A percentile compares a stretch with the other conserved stretches of the same genome.
phyloP scores from a whole-genome alignment of 2,329 filamentous ascomycete genomes.

The Alternaria brassicae region DNA sequence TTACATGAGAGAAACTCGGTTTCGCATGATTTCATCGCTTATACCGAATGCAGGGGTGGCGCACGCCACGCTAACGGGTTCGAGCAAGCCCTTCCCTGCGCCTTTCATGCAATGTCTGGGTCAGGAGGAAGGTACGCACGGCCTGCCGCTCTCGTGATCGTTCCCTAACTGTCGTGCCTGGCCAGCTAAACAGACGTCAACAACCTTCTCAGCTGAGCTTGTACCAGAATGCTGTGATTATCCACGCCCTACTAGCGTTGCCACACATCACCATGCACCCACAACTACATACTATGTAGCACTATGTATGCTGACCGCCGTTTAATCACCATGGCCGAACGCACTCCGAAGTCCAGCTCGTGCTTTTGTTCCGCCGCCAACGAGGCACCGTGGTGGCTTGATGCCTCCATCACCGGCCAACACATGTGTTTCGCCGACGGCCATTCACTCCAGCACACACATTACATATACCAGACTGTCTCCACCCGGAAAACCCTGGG shows the following conservation, averaged over 20 bases:
- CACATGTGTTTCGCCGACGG: conserved; percentile 28
- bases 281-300: too few relatives aligned
- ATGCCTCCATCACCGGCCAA: conserved; percentile 9
- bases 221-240: neutral
- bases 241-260: neutral
- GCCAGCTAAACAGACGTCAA: conserved; percentile 18
- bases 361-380: conserved; percentile 4
- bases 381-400: conserved; percentile 17
- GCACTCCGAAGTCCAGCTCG: neutral
- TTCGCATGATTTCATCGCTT: conserved; percentile 40
- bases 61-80: conserved; percentile 27
- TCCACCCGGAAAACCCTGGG: conserved; percentile 33
- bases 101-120: conserved; percentile 37
- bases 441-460: conserved; percentile 19
- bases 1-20: conserved; percentile 45
- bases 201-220: conserved; percentile 5
- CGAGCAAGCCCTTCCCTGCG: conserved; percentile 29
- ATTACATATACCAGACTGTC: conserved; percentile 22
- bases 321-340: neutral
- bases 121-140: conserved; percentile 43
- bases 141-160: conserved; percentile 43
- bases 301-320: conserved; percentile 18
- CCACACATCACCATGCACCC: conserved; percentile 1
- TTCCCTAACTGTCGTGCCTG: conserved; percentile 18
- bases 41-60: conserved; percentile 36